Percentiles rank a stretch among this genome's conserved stretches.
Conservation (phyloP, 139 green algal species). For the Chlorella sorokiniana region DNA sequence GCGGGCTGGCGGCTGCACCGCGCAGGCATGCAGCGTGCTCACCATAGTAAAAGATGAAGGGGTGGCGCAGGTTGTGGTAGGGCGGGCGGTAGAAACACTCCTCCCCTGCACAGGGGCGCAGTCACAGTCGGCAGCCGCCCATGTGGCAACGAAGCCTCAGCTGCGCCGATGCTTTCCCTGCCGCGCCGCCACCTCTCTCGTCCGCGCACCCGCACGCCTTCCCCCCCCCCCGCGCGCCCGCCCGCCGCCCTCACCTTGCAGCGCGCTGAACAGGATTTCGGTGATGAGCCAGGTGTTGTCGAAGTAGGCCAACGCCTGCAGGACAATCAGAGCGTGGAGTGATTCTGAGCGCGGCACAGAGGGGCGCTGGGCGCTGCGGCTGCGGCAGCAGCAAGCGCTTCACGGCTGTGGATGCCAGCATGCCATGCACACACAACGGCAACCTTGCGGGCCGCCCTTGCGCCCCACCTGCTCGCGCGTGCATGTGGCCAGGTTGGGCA, state of each 20-base stretch:
- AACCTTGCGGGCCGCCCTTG: not conserved
- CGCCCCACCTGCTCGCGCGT: constrained; percentile 53
- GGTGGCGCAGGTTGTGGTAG: constrained; percentile 83
- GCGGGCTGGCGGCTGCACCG: no score
- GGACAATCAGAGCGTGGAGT: no score
- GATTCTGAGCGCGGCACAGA: no score
- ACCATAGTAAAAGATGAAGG: constrained; percentile 87
- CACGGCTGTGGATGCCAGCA: not conserved
- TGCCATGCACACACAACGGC: not conserved
- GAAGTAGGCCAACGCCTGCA: constrained; percentile 71
- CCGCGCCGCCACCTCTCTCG: no score
- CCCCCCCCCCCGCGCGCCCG: no score
- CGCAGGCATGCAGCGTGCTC: no score
- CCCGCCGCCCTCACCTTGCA: constrained; percentile 19
- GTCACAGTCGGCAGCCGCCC: no score
- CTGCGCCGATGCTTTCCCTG: no score
- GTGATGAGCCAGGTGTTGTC: constrained; percentile 78
- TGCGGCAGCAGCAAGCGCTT: not conserved
- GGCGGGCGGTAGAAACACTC: constrained; percentile 76
- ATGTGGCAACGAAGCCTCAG: no score
- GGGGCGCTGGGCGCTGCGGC: not conserved
- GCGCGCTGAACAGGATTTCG: constrained; percentile 64
- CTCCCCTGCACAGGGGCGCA: constrained; percentile 47
- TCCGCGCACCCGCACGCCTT: no score
- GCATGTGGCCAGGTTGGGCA: constrained; percentile 55